Conservation (phyloP, 2,329 filamentous ascomycete genomes). For the Biscogniauxia marginata region DNA sequence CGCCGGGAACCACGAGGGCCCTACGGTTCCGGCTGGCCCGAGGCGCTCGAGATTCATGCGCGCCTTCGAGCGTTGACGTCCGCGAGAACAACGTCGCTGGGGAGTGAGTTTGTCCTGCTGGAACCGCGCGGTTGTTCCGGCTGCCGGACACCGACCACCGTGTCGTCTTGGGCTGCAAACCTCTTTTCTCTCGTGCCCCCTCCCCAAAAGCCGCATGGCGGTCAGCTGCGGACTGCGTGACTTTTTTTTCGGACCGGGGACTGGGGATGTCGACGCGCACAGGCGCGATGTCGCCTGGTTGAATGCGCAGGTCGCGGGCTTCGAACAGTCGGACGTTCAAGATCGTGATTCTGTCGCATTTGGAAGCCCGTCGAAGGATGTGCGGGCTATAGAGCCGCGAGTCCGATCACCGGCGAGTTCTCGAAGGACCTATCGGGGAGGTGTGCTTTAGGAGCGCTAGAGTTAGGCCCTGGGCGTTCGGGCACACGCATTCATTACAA, state of each 20-base stretch:
- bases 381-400: background rate
- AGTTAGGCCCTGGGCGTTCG: background rate
- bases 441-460: background rate
- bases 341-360: background rate
- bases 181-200: background rate
- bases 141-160: background rate
- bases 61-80: background rate
- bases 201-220: background rate
- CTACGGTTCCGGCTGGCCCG: background rate
- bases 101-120: background rate
- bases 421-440: background rate
- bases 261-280: background rate
- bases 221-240: background rate
- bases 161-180: background rate
- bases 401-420: background rate
- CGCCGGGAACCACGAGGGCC: background rate
- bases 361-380: background rate
- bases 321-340: background rate
- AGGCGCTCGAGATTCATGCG: background rate
- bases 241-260: background rate
- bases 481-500: background rate
- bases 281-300: background rate
- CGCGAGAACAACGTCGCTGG: background rate
- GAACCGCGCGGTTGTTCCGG: background rate
- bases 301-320: background rate